Conservation (phyloP, 106 monocot species). For the Dioscorea alata region DNA sequence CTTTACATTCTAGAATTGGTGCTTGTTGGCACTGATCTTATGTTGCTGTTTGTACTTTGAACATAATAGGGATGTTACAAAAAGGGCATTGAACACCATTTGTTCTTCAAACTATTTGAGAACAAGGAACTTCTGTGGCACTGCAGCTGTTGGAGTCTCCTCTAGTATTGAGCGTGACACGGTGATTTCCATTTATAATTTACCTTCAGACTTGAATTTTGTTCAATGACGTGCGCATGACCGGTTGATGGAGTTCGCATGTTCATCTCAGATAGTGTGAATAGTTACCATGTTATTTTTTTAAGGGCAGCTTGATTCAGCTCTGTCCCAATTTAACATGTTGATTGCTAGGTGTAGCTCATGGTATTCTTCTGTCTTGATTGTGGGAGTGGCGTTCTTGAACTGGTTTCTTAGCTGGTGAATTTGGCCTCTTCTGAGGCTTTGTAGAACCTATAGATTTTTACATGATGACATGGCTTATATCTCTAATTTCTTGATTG, state of each 20-base stretch:
- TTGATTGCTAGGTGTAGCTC: too few species aligned
- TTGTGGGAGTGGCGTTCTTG: too few species aligned
- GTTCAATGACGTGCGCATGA: neutral
- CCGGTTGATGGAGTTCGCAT: neutral
- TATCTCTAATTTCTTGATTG: too few species aligned
- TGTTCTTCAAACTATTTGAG: neutral
- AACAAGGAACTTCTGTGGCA: slow-evolving; percentile 9
- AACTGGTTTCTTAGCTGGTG: too few species aligned
- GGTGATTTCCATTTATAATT: neutral
- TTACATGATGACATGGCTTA: too few species aligned
- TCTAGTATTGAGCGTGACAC: neutral
- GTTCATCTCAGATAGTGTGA: too few species aligned
- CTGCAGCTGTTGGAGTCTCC: slow-evolving; percentile 3
- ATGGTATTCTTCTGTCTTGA: too few species aligned
- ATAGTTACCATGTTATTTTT: too few species aligned
- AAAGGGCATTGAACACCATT: neutral
- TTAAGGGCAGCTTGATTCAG: too few species aligned
- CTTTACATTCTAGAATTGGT: neutral
- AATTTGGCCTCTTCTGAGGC: too few species aligned
- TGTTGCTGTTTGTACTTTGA: neutral
- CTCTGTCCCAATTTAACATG: too few species aligned
- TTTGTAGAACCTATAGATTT: too few species aligned
- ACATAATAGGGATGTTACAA: neutral
- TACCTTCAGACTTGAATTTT: neutral
- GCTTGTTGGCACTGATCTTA: neutral